Percentiles rank a stretch among this genome's conserved stretches.
These are phyloP conservation scores for Colletotrichum plurivorum DNA, from an alignment of 2,329 filamentous ascomycete species.

Conservation along the genomic window DNA sequence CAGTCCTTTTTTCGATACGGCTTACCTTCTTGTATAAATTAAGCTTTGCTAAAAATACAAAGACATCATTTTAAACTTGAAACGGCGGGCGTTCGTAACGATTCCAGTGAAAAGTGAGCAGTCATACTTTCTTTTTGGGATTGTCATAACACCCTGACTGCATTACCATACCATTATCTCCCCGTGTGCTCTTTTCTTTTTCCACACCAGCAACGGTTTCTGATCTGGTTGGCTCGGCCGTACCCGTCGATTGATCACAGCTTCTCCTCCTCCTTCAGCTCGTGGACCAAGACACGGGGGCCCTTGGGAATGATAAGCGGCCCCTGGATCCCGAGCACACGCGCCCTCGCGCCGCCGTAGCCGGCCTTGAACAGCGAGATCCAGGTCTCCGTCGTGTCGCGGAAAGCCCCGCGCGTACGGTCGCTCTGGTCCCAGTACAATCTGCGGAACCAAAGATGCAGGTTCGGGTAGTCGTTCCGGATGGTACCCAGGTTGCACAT, in stretches of 20 bases:
- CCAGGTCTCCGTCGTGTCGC: constrained; percentile 75
- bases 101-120: too few species aligned
- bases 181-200: too few species aligned
- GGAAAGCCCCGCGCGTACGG: constrained; percentile 68
- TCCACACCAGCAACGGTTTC: too few species aligned
- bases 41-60: too few species aligned
- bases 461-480: constrained; percentile 73
- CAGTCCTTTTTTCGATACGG: constrained; percentile 17
- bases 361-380: constrained; percentile 48
- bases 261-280: not conserved
- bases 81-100: too few species aligned
- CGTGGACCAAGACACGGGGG: constrained; percentile 22
- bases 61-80: too few species aligned
- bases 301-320: constrained; percentile 48
- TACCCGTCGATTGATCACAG: not conserved
- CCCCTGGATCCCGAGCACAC: constrained; percentile 45
- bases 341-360: constrained; percentile 47
- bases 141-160: too few species aligned
- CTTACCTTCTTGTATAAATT: constrained; percentile 17
- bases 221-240: too few species aligned
- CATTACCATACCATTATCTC: too few species aligned
- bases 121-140: too few species aligned
- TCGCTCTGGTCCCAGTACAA: constrained; percentile 76
- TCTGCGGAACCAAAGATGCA: constrained; percentile 78
- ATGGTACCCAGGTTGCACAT: constrained; percentile 75